Conservation (phyloP, 805 yeast genomes). For the Sungouiella thailandica region DNA sequence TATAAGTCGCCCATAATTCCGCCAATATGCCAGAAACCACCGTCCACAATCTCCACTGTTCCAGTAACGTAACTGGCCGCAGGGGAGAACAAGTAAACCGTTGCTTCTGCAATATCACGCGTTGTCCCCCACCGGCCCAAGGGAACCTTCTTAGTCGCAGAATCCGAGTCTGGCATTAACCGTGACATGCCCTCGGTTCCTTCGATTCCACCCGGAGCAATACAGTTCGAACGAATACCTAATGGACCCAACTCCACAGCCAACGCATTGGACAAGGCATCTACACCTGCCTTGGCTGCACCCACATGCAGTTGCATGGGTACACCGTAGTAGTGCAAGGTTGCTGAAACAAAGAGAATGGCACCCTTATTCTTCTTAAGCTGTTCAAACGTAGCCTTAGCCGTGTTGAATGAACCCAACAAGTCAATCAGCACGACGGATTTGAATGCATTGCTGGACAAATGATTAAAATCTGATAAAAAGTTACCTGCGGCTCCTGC, state of each 20-base stretch:
- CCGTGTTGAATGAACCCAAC: conserved; percentile 39
- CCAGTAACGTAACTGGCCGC: conserved; percentile 24
- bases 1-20: conserved; percentile 27
- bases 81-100: conserved; percentile 23
- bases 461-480: conserved; percentile 38
- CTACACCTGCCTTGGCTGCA: conserved; percentile 29
- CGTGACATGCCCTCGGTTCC: conserved; percentile 26
- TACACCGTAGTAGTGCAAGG: conserved; percentile 40
- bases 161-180: conserved; percentile 13
- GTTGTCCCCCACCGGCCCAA: conserved; percentile 23
- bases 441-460: conserved; percentile 38
- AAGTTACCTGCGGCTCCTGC: conserved; percentile 45
- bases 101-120: conserved; percentile 26
- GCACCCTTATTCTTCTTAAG: conserved; percentile 35
- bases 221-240: conserved; percentile 23
- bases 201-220: conserved; percentile 25
- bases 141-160: conserved; percentile 14
- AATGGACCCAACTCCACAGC: conserved; percentile 28
- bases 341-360: conserved; percentile 36
- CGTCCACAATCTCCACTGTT: conserved; percentile 24
- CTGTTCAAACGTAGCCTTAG: conserved; percentile 34
- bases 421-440: conserved; percentile 36
- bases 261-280: conserved; percentile 25
- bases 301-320: conserved; percentile 33
- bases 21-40: conserved; percentile 25